Conservation (phyloP, 2,329 filamentous ascomycete species). For the Colletotrichum plurivorum region DNA sequence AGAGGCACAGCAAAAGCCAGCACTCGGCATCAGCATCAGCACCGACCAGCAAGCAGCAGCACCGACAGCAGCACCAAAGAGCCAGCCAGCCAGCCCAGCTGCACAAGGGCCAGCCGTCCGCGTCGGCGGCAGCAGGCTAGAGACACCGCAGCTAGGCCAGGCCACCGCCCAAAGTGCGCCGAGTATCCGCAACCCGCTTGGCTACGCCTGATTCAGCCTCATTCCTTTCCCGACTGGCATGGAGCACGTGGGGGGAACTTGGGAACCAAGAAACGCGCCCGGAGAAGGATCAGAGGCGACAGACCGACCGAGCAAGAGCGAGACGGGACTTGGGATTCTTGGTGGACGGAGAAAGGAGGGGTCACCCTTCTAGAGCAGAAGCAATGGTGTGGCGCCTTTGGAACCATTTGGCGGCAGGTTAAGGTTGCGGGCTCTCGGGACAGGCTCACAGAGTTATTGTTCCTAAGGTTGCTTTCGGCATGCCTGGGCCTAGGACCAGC, state of each 20-base stretch:
- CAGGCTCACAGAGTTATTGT: conserved; percentile 28
- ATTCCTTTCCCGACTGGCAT: conserved; percentile 44
- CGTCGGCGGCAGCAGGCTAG: conserved; percentile 36
- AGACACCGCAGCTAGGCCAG: conserved; percentile 36
- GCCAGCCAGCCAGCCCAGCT: conserved; percentile 7
- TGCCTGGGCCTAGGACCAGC: conserved; percentile 25
- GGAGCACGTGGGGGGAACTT: conserved; percentile 35
- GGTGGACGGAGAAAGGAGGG: conserved; percentile 26
- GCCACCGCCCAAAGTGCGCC: conserved; percentile 38
- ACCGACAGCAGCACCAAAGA: background rate
- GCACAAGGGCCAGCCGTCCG: conserved; percentile 37
- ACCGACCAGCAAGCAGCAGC: background rate
- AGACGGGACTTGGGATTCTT: conserved; percentile 23
- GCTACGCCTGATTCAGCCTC: conserved; percentile 49
- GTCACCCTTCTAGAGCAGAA: conserved; percentile 38
- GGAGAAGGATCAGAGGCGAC: conserved; percentile 37
- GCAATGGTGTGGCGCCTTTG: conserved; percentile 36
- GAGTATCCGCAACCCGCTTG: conserved; percentile 41
- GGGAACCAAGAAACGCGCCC: conserved; percentile 34
- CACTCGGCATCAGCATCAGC: background rate
- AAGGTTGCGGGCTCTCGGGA: conserved; percentile 37
- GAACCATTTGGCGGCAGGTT: conserved; percentile 21
- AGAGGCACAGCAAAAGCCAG: background rate
- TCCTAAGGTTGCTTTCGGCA: conserved; percentile 33
- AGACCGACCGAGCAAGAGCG: conserved; percentile 27